A percentile compares a stretch with the other conserved stretches of the same genome.
Conservation (phyloP, 805 yeast species). For the Isabelozyma heimii region DNA sequence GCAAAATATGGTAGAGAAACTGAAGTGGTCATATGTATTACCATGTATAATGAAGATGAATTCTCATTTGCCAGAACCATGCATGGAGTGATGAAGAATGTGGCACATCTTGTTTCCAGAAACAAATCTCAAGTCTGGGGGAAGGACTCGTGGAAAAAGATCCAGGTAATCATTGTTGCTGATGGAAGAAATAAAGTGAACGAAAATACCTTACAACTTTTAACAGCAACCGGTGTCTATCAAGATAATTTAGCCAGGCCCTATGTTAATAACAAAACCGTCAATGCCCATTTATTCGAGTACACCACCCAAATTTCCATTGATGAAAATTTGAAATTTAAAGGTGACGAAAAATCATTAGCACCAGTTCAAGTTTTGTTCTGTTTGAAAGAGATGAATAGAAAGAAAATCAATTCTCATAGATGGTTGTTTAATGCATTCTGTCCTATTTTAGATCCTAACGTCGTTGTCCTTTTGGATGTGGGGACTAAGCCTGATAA, state of each 20-base stretch:
- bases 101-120: constrained; percentile 83
- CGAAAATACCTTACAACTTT: constrained; percentile 79
- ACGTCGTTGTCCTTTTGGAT: constrained; percentile 83
- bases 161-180: constrained; percentile 85
- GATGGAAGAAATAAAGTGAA: constrained; percentile 92
- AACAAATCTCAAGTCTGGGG: constrained; percentile 90
- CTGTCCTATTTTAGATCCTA: constrained; percentile 89
- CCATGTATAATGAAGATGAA: constrained; percentile 98
- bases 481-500: constrained; percentile 97
- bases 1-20: constrained; percentile 87
- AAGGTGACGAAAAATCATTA: constrained; percentile 83
- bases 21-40: constrained; percentile 86
- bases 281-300: constrained; percentile 91
- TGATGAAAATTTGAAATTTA: constrained; percentile 84
- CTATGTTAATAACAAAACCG: constrained; percentile 85
- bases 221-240: constrained; percentile 94
- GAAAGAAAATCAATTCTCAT: constrained; percentile 94
- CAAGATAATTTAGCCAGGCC: constrained; percentile 98
- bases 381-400: constrained; percentile 88
- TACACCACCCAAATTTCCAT: constrained; percentile 94
- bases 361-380: constrained; percentile 94
- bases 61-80: constrained; percentile 85
- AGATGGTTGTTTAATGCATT: constrained; percentile 96
- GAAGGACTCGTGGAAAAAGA: constrained; percentile 93
- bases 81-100: constrained; percentile 91